These are phyloP conservation scores for Aristolochia californica DNA, from an alignment of 164 flowering plant genomes.

Conservation along the genomic window DNA sequence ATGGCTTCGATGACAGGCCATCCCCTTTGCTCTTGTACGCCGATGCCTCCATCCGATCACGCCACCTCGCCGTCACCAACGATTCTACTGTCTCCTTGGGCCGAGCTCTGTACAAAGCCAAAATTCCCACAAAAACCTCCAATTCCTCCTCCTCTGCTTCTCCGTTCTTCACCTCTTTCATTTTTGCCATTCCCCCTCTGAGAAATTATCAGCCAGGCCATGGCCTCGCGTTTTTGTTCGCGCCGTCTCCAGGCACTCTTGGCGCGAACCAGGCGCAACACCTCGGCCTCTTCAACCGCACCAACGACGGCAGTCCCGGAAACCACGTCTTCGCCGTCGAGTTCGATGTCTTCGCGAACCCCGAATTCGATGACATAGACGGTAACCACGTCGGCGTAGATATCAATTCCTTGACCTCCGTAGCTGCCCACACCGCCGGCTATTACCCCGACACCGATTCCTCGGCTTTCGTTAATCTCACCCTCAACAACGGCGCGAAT, in stretches of 20 bases:
- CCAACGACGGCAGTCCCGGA: conserved; percentile 1
- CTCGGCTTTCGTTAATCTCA: conserved; percentile 9
- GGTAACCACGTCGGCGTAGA: conserved; percentile 11
- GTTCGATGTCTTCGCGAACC: conserved; percentile 9
- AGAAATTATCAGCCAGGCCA: conserved; percentile 18
- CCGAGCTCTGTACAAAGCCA: conserved; percentile 20
- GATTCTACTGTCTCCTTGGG: conserved; percentile 18
- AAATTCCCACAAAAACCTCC: conserved; percentile 17
- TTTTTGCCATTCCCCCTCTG: conserved; percentile 26
- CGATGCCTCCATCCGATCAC: conserved; percentile 13
- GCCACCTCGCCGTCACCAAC: conserved; percentile 20
- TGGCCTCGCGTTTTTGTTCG: conserved; percentile 26
- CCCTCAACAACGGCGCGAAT: conserved; percentile 24
- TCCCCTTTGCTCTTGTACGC: conserved; percentile 14
- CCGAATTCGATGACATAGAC: conserved; percentile 6
- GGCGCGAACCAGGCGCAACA: conserved; percentile 17
- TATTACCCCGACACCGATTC: conserved; percentile 13
- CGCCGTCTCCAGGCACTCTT: conserved; percentile 12
- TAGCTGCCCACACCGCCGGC: conserved; percentile 14
- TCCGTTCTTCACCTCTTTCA: conserved; percentile 32
- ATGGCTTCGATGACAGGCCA: conserved; percentile 5
- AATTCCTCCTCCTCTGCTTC: conserved; percentile 6
- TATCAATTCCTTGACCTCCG: conserved; percentile 8
- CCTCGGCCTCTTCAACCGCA: conserved; percentile 14
- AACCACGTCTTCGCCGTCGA: conserved; percentile 14